These are phyloP conservation scores for Trichosanthes cucumerina DNA, from an alignment of 306 rosid genomes.

Conservation along the genomic window DNA sequence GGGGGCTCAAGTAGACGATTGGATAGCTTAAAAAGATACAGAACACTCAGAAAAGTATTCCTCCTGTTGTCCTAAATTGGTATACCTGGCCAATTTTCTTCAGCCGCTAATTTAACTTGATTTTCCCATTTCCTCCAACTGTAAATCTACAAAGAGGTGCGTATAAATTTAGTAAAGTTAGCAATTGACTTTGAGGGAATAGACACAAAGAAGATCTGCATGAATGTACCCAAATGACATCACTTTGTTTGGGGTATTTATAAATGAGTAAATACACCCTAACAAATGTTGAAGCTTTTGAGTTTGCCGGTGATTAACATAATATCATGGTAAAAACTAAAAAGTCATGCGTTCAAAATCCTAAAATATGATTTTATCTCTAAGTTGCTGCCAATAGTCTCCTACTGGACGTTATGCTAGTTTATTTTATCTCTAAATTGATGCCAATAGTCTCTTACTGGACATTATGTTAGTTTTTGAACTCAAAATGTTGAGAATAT, in stretches of 20 bases:
- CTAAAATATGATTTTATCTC: not conserved
- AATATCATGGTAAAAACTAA: not conserved
- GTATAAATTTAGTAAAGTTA: constrained; percentile 8
- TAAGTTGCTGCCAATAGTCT: too few species aligned
- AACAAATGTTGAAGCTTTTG: not conserved
- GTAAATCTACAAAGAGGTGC: constrained; percentile 49
- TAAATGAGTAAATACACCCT: not conserved
- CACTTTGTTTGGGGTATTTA: not conserved
- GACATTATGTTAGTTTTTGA: not conserved
- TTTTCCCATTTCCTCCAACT: constrained; percentile 97
- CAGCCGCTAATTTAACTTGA: constrained; percentile 36
- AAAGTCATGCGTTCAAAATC: not conserved
- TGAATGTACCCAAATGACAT: not conserved
- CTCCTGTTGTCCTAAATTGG: not conserved
- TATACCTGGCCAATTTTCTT: constrained; percentile 57
- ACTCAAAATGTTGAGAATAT: not conserved
- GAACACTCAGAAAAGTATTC: not conserved
- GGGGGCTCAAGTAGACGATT: not conserved
- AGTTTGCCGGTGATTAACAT: too few species aligned
- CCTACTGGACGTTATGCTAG: too few species aligned
- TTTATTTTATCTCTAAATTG: not conserved
- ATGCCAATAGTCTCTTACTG: not conserved
- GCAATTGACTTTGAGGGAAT: not conserved
- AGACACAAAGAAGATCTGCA: not conserved
- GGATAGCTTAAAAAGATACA: not conserved